These are phyloP conservation scores for Globisporangium okanoganense DNA, from an alignment of 352 stramenopile genomes.

Conservation along the genomic window DNA sequence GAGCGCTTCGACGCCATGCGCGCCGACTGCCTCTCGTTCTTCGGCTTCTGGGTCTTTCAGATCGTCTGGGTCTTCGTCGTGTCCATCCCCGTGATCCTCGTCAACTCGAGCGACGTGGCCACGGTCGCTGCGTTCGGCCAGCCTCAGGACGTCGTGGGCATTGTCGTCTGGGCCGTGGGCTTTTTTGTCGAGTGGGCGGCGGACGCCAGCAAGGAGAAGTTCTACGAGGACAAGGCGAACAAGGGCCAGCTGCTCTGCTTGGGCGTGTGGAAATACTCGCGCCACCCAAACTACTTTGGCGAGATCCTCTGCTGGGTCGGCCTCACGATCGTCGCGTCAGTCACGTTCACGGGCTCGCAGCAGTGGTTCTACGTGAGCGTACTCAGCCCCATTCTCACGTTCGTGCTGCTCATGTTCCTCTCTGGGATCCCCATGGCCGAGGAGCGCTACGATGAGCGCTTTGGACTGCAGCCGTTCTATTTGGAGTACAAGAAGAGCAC, in stretches of 20 bases:
- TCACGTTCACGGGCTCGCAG: constrained; percentile 32
- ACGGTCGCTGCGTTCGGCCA: constrained; percentile 28
- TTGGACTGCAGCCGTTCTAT: constrained; percentile 47
- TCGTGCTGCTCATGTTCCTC: constrained; percentile 67
- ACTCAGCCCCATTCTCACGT: constrained; percentile 47
- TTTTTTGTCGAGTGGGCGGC: constrained; percentile 54
- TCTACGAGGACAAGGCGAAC: constrained; percentile 45
- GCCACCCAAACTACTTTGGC: constrained; percentile 92
- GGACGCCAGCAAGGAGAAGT: constrained; percentile 57
- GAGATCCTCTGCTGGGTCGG: constrained; percentile 91
- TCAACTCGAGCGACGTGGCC: constrained; percentile 35
- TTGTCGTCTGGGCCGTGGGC: constrained; percentile 52
- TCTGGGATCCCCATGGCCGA: constrained; percentile 65
- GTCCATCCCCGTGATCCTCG: constrained; percentile 60
- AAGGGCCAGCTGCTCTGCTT: constrained; percentile 47
- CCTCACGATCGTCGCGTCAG: constrained; percentile 36
- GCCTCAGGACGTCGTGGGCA: constrained; percentile 32
- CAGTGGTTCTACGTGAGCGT: constrained; percentile 47
- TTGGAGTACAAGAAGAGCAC: constrained; percentile 64
- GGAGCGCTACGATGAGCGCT: constrained; percentile 59
- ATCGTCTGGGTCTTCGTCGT: constrained; percentile 80
- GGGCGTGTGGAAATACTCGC: constrained; percentile 83
- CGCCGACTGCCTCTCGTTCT: constrained; percentile 51
- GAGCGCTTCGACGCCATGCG: constrained; percentile 78
- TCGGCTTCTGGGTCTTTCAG: constrained; percentile 81